These are phyloP conservation scores for Colletotrichum lini DNA, from an alignment of 2,329 filamentous ascomycete species.

Conservation along the genomic window DNA sequence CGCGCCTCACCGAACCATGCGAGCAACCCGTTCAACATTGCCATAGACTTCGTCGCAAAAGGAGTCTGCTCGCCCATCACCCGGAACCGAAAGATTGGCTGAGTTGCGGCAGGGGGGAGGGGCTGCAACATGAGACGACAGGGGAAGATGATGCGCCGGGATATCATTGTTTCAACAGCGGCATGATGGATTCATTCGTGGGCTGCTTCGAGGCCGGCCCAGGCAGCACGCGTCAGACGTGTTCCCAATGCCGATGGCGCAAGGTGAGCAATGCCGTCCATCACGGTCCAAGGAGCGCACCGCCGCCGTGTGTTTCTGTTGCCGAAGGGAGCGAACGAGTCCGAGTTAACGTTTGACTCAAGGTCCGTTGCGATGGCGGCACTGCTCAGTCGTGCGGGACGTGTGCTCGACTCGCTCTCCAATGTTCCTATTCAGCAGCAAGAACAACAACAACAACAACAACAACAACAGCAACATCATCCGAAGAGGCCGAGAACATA, in stretches of 20 bases:
- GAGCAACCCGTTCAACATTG: neutral
- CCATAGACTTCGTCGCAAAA: neutral
- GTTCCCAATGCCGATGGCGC: slow-evolving; percentile 45
- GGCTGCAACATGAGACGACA: slow-evolving; percentile 27
- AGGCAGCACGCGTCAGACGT: slow-evolving; percentile 44
- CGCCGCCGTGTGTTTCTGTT: no score
- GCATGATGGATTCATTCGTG: slow-evolving; percentile 43
- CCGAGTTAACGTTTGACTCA: neutral
- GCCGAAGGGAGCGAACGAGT: neutral
- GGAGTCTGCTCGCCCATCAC: neutral
- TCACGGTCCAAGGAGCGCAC: no score
- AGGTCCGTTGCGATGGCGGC: slow-evolving; percentile 51
- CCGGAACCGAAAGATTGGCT: slow-evolving; percentile 9
- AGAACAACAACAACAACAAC: no score
- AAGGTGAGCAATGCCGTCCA: slow-evolving; percentile 36
- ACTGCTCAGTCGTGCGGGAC: slow-evolving; percentile 49
- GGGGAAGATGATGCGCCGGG: slow-evolving; percentile 19
- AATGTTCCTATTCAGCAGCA: slow-evolving; percentile 49
- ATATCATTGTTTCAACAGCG: slow-evolving; percentile 25
- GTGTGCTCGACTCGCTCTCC: slow-evolving; percentile 52
- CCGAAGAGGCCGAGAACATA: neutral
- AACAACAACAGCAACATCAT: no score
- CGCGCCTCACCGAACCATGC: neutral
- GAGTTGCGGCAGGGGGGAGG: slow-evolving; percentile 22
- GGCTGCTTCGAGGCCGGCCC: slow-evolving; percentile 42